A percentile compares a stretch with the other conserved stretches of the same genome.
phyloP scores from a whole-genome alignment of 176 grass and related monocot species.

The Oryza nivara region DNA sequence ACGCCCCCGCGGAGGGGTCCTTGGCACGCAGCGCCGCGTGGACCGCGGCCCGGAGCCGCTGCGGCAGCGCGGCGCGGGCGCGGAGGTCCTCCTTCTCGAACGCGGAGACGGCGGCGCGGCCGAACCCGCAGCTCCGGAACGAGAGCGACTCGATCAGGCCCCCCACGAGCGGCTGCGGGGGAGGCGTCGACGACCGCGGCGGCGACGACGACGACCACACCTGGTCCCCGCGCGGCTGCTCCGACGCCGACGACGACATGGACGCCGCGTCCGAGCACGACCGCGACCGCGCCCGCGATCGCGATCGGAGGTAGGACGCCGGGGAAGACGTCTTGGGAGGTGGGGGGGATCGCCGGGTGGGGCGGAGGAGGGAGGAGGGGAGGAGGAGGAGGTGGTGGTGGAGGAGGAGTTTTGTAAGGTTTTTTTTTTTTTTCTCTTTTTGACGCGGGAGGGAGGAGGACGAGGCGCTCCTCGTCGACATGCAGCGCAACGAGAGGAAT shows the following conservation, averaged over 20 bases:
- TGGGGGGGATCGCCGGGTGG: neutral
- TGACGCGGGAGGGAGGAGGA: neutral
- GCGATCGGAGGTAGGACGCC: neutral
- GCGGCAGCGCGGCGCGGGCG: constrained; percentile 49
- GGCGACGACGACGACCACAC: no score
- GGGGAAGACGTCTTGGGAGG: constrained; percentile 32
- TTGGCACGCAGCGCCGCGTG: constrained; percentile 54
- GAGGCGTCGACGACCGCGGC: constrained; percentile 25
- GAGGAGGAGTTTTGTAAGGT: constrained; percentile 26
- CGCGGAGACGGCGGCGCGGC: constrained; percentile 47
- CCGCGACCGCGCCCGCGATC: constrained; percentile 41
- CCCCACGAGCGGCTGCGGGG: constrained; percentile 33
- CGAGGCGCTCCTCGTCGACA: neutral
- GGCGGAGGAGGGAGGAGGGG: neutral
- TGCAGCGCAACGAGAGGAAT: no score
- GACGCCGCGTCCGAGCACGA: constrained; percentile 36
- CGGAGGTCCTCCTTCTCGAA: constrained; percentile 75
- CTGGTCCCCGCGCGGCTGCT: neutral
- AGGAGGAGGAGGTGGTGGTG: neutral
- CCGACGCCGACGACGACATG: constrained; percentile 40
- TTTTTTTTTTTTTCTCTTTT: neutral
- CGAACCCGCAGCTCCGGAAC: constrained; percentile 63
- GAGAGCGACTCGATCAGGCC: constrained; percentile 62
- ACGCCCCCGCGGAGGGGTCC: constrained; percentile 39
- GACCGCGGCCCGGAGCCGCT: constrained; percentile 59